Base-by-base conservation (phyloP, 306 rosid genomes). In the Rosa chinensis region DNA sequence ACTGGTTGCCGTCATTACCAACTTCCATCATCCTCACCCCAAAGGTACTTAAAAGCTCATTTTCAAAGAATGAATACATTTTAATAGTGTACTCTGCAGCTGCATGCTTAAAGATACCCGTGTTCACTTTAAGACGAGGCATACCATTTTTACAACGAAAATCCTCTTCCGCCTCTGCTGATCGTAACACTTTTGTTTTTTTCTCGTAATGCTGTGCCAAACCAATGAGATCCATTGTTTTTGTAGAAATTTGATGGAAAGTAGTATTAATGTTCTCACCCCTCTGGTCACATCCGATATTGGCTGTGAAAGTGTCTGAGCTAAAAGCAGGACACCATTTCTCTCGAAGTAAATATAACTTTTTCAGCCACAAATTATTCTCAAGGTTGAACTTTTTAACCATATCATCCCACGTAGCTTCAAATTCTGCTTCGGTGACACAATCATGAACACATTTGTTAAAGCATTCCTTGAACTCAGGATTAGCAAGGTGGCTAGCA, bases 221-320 rank as follows among this genome's bases (percentile, higher is more conserved):
- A n/a, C 73, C 73, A 49, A 66, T 50, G 16, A 77, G 73, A 77
- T 77, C 62, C 66, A 52, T 64, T 50, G 74, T 48, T 66, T 67
- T 66, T 3, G 74, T 77, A 64, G 80, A 77, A 76, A 76, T 66
- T 35, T 76, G 73, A 76, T 76, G 73, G 47, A 76, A 76, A 47
- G 62, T 45, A 48, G 49, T 49, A 28, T 66, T 64, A 63, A 37
- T 47, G 48, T 53, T 76, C 72, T 62, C 79, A 49, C 73, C 49
- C 45, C 73, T 64, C 20, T 66, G 40, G 23, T 72, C 47, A 21
- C 66, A 66, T 50, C 62, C 49, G 11, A 70, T 58, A 70, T 55
- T 43, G 20, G 74, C 74, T 66, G 50, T 28, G 50, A 63, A 66
- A 35, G 74, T 66, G 14, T 77, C 74, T 66, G 55, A 37, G 49